A percentile compares a stretch with the other conserved stretches of the same genome.
Conservation (phyloP, 2,329 filamentous ascomycete genomes). For the Colletotrichum lindemuthianum region DNA sequence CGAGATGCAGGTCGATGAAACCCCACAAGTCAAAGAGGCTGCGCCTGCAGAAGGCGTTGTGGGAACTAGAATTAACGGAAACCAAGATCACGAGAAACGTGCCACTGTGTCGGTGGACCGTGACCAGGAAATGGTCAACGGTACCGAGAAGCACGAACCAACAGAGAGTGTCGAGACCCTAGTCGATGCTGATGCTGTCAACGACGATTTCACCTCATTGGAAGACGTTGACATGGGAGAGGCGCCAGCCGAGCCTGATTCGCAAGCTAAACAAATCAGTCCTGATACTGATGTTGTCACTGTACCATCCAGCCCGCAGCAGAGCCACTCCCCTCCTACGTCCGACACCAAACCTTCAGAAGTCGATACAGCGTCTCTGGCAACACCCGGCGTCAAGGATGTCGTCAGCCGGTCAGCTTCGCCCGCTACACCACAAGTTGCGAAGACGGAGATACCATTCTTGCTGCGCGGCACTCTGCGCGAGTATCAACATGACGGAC, state of each 20-base stretch:
- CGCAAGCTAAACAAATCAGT: constrained; percentile 45
- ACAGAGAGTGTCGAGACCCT: neutral
- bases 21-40: neutral
- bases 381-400: constrained; percentile 36
- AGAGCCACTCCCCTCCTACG: constrained; percentile 58
- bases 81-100: too few relatives aligned
- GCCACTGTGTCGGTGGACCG: neutral
- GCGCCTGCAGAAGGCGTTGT: neutral
- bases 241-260: constrained; percentile 36
- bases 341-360: constrained; percentile 64
- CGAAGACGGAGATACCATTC: constrained; percentile 80
- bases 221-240: constrained; percentile 49
- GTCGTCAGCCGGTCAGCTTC: constrained; percentile 46
- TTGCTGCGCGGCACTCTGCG: constrained; percentile 88
- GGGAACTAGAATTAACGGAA: neutral
- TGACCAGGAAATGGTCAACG: neutral
- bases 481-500: constrained; percentile 95
- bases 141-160: neutral
- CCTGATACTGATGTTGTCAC: constrained; percentile 56
- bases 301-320: constrained; percentile 54
- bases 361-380: constrained; percentile 49
- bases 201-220: constrained; percentile 31
- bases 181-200: neutral
- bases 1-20: constrained; percentile 24
- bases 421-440: constrained; percentile 42